A percentile compares a stretch with the other conserved stretches of the same genome.
phyloP scores from a whole-genome alignment of 768 basidiomycete genomes.

The Tricholoma sp. region DNA sequence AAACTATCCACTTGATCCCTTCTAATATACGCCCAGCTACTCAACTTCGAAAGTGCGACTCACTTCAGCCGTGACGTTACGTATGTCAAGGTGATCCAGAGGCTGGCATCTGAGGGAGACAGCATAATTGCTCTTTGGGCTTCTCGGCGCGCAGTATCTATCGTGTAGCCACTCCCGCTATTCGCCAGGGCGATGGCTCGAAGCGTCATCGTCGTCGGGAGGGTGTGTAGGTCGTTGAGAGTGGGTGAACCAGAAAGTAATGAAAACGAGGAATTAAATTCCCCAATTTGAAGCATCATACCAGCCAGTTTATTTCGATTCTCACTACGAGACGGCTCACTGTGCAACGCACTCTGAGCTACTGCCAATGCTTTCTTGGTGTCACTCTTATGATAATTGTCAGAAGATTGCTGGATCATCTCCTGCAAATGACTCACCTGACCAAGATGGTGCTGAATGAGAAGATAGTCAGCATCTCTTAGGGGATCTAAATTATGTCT shows the following conservation, averaged over 20 bases:
- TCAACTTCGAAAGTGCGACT: neutral
- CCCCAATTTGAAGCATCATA: conserved; percentile 45
- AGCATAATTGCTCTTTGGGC: conserved; percentile 66
- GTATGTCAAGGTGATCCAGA: conserved; percentile 61
- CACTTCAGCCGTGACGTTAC: conserved; percentile 17
- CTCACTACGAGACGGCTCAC: conserved; percentile 48
- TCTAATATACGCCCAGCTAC: conserved; percentile 9
- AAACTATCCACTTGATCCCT: conserved; percentile 8
- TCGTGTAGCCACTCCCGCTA: conserved; percentile 9
- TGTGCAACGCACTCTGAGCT: conserved; percentile 52
- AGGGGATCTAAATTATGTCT: conserved; percentile 63
- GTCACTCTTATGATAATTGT: conserved; percentile 36
- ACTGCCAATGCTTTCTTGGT: conserved; percentile 42
- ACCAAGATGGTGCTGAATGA: conserved; percentile 67
- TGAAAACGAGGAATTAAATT: conserved; percentile 39
- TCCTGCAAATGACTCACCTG: conserved; percentile 42
- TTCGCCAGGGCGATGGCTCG: conserved; percentile 41
- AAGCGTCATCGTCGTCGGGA: conserved; percentile 41
- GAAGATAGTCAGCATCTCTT: conserved; percentile 65
- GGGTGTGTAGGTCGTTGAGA: conserved; percentile 28
- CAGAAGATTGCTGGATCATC: neutral
- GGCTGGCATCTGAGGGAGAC: conserved; percentile 43
- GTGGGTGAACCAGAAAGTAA: conserved; percentile 31
- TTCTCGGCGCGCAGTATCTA: conserved; percentile 29
- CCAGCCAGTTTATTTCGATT: conserved; percentile 50